A percentile compares a stretch with the other conserved stretches of the same genome.
These are phyloP conservation scores for Xylariales sp. DNA, from an alignment of 2,329 filamentous ascomycete species.

Conservation along the genomic window DNA sequence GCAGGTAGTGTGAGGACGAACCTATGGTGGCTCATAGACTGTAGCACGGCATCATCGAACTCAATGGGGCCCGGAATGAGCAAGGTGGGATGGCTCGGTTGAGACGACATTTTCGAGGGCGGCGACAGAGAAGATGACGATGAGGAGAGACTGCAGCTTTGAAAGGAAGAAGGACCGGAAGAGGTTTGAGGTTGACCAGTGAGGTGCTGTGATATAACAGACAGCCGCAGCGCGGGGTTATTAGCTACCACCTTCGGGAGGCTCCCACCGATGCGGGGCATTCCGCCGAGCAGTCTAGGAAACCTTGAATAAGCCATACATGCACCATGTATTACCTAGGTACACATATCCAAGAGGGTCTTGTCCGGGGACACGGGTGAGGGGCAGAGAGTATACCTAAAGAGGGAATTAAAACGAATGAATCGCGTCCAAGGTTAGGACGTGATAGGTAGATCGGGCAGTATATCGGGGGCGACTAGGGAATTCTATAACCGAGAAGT, in stretches of 20 bases:
- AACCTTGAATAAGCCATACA: slow-evolving; percentile 44
- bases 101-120: slow-evolving; percentile 66
- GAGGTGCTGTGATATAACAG: slow-evolving; percentile 48
- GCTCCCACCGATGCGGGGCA: slow-evolving; percentile 44
- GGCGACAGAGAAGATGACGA: slow-evolving; percentile 35
- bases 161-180: slow-evolving; percentile 42
- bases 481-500: slow-evolving; percentile 9
- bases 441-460: slow-evolving; percentile 34
- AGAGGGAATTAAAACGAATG: slow-evolving; percentile 12
- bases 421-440: slow-evolving; percentile 7
- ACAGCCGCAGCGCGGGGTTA: slow-evolving; percentile 49
- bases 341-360: background rate
- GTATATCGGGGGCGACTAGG: slow-evolving; percentile 31
- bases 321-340: background rate
- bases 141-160: slow-evolving; percentile 48
- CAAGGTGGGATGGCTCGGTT: slow-evolving; percentile 75
- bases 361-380: slow-evolving; percentile 12
- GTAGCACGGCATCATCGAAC: slow-evolving; percentile 95
- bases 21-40: slow-evolving; percentile 96
- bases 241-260: slow-evolving; percentile 38
- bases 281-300: slow-evolving; percentile 45
- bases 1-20: slow-evolving; percentile 54
- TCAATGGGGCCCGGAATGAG: slow-evolving; percentile 98
- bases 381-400: slow-evolving; percentile 33
- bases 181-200: slow-evolving; percentile 39